Base-by-base conservation (phyloP, 2,329 filamentous ascomycete species). In the Bipolaris zeicola region DNA sequence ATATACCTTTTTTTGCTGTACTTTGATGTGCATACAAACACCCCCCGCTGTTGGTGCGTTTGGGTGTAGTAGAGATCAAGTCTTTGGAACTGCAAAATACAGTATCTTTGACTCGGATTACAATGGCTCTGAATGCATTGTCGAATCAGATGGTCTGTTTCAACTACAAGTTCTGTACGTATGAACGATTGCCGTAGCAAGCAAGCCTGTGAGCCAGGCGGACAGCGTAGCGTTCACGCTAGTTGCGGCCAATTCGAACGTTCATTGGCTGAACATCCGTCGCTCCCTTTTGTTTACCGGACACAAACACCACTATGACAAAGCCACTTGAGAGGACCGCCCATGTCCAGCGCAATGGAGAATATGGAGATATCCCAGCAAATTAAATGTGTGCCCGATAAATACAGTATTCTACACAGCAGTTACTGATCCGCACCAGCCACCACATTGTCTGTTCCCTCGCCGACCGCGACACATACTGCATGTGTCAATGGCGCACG, bases 401-500 rank as follows among this genome's bases (percentile, higher is more conserved):
- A 3, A 5, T 18, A 6, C 14, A 28, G 7, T 42, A 5, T n/a
- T 1, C 8, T 26, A 26, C 31, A 13, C 8, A n/a, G 26, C 57
- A 67, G 48, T 68, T 39, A 36, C 20, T 14, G 39, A 54, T 16
- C 33, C 7, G 24, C 6, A 11, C 31, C 52, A 76, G 73, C 74
- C 24, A 70, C 70, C 7, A 70, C 68, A 20, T 58, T 62, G 26
- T 69, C 77, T 2, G 65, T 77, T n/a, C 65, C 72, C 0, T 80
- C 77, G 5, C 76, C 76, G 3, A 68, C 74, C 55, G 76, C 72
- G 50, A 63, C 69, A 5, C 72, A 78, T 63, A 67, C 77, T 33
- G 78, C 78, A 28, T 72, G 68, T 28, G 70, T 80, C 49, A 69
- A 66, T 6, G 66, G 69, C 60, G 63, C 72, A 26, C 74, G 76